Evolutionary conservation across 495 filamentous ascomycete species (phyloP).

Genomic region (Penicillium ochrochloron): DNA sequence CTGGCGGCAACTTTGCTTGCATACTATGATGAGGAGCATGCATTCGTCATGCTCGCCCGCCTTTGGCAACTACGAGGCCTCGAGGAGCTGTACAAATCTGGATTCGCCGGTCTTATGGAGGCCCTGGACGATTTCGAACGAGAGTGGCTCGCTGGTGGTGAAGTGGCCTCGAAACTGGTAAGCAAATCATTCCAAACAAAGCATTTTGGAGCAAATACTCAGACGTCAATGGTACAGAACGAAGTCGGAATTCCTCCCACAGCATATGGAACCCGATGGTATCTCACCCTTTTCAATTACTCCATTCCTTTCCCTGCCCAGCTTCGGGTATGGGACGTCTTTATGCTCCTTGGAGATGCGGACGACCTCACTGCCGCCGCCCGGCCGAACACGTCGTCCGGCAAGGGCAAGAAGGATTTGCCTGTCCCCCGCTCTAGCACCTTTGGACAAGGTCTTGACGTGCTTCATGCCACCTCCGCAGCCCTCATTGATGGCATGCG

Average conservation of each 20-base stretch:
- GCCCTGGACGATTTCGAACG: conserved; percentile 87
- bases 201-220: conserved; percentile 7
- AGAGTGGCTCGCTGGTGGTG: conserved; percentile 77
- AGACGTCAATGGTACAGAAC: conserved; percentile 51
- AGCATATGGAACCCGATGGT: conserved; percentile 95
- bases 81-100: conserved; percentile 79
- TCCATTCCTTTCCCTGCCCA: conserved; percentile 95
- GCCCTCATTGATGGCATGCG: conserved; percentile 92
- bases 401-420: conserved; percentile 48
- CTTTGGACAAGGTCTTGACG: conserved; percentile 75
- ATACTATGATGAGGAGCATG: conserved; percentile 93
- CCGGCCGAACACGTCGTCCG: conserved; percentile 39
- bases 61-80: conserved; percentile 89
- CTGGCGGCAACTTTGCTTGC: conserved; percentile 91
- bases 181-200: conserved; percentile 41
- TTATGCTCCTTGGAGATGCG: conserved; percentile 91
- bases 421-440: conserved; percentile 31
- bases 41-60: conserved; percentile 93
- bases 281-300: conserved; percentile 96
- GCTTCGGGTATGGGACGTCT: conserved; percentile 98
- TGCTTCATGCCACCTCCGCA: conserved; percentile 88
- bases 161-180: conserved; percentile 79
- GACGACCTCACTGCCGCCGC: conserved; percentile 32
- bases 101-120: conserved; percentile 86
- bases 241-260: conserved; percentile 84